Evolutionary conservation across 768 basidiomycete genomes (phyloP).

Genomic region (Leucosporidium yakuticum): DNA sequence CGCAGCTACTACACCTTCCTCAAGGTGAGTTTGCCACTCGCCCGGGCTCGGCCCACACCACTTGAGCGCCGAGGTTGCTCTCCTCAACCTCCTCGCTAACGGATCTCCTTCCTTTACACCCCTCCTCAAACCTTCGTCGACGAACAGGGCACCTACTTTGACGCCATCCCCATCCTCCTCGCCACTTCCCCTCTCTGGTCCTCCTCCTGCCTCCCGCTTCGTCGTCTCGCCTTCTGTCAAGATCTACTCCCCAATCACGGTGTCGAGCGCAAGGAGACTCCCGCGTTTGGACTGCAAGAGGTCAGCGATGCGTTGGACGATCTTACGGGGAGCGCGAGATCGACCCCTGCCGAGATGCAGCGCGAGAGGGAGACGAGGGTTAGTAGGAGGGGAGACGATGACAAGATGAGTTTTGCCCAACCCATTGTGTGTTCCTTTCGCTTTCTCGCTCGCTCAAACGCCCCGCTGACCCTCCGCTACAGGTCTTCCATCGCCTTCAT

Average conservation of each 20-base stretch:
- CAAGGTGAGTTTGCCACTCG: slow-evolving; percentile 48
- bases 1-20: slow-evolving; percentile 79
- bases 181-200: slow-evolving; percentile 55
- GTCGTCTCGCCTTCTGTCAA: slow-evolving; percentile 44
- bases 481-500: slow-evolving; percentile 46
- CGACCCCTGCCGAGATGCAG: slow-evolving; percentile 1
- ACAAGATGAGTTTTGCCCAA: slow-evolving; percentile 55
- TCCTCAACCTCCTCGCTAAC: background rate
- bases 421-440: slow-evolving; percentile 56
- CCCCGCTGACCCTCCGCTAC: background rate
- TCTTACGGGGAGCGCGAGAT: background rate
- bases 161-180: slow-evolving; percentile 60
- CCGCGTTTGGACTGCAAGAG: slow-evolving; percentile 34
- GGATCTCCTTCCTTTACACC: too few species aligned
- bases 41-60: background rate
- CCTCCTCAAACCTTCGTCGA: background rate
- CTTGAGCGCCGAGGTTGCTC: background rate
- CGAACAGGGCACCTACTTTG: slow-evolving; percentile 69
- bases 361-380: background rate
- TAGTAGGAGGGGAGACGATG: slow-evolving; percentile 42
- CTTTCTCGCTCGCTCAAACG: slow-evolving; percentile 53
- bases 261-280: slow-evolving; percentile 34
- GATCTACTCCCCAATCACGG: slow-evolving; percentile 42
- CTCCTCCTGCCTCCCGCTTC: slow-evolving; percentile 40
- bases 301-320: slow-evolving; percentile 27